Conservation (phyloP, 2,329 filamentous ascomycete genomes). For the Diplocarpon rosae region DNA sequence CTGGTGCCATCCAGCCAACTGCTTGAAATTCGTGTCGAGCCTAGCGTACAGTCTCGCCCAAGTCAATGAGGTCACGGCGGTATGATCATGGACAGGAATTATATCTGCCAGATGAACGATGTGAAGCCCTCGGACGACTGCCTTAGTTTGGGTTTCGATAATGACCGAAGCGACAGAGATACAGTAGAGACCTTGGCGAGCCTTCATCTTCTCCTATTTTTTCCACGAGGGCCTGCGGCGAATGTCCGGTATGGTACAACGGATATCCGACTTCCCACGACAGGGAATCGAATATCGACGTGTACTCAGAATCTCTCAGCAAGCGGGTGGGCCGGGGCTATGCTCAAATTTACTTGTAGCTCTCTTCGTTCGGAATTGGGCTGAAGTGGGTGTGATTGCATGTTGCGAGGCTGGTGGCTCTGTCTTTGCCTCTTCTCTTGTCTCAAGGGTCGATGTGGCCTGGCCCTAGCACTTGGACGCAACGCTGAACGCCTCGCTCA, state of each 20-base stretch:
- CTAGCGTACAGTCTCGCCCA: constrained; percentile 29
- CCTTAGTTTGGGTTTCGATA: constrained; percentile 40
- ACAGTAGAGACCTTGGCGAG: constrained; percentile 33
- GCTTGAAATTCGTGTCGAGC: constrained; percentile 41
- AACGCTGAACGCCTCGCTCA: constrained; percentile 47
- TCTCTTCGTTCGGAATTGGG: constrained; percentile 38
- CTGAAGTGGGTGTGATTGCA: constrained; percentile 33
- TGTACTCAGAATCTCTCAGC: constrained; percentile 43
- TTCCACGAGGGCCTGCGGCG: constrained; percentile 35
- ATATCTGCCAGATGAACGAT: neutral
- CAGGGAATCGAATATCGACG: constrained; percentile 44
- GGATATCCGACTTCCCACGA: constrained; percentile 39
- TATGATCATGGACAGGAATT: too few species aligned
- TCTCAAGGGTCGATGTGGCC: constrained; percentile 30
- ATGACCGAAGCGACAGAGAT: constrained; percentile 30
- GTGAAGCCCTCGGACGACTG: constrained; percentile 22
- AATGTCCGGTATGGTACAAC: constrained; percentile 39
- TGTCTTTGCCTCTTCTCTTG: constrained; percentile 42
- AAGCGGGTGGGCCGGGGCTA: constrained; percentile 37
- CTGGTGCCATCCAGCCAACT: constrained; percentile 41
- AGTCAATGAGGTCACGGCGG: constrained; percentile 25
- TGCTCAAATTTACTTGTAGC: constrained; percentile 39
- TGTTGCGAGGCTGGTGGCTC: constrained; percentile 48
- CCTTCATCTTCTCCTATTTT: constrained; percentile 30
- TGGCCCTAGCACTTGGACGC: constrained; percentile 40